A percentile compares a stretch with the other conserved stretches of the same genome.
Evolutionary conservation across 768 basidiomycete species (phyloP).

Genomic region (Auriculariales sp.): DNA sequence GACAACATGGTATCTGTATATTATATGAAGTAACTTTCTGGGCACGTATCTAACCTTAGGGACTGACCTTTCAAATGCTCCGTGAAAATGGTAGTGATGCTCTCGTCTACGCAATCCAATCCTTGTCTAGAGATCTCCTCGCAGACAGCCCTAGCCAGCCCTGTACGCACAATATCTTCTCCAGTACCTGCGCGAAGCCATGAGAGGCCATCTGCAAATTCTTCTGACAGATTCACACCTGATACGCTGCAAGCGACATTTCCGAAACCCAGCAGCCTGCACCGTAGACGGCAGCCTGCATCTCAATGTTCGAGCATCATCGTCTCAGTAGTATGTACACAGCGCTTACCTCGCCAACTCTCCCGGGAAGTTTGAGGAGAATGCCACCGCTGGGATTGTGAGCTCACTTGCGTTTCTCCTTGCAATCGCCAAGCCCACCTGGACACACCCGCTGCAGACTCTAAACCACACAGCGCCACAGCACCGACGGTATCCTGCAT

Average conservation of each 20-base stretch:
- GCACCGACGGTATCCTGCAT: slow-evolving; percentile 77
- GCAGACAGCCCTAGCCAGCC: slow-evolving; percentile 40
- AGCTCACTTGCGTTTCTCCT: not conserved
- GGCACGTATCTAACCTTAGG: too few species aligned
- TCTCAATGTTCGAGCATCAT: too few species aligned
- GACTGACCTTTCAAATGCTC: slow-evolving; percentile 39
- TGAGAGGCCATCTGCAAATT: not conserved
- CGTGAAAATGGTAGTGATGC: too few species aligned
- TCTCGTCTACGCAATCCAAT: too few species aligned
- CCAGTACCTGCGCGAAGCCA: slow-evolving; percentile 39
- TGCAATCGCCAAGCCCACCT: slow-evolving; percentile 7
- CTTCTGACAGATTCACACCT: slow-evolving; percentile 20
- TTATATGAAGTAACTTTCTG: too few species aligned
- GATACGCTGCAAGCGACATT: slow-evolving; percentile 57
- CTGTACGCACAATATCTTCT: slow-evolving; percentile 47
- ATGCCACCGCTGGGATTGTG: slow-evolving; percentile 46
- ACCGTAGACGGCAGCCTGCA: slow-evolving; percentile 54
- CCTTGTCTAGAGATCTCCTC: slow-evolving; percentile 32
- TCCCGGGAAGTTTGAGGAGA: slow-evolving; percentile 59
- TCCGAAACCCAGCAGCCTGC: slow-evolving; percentile 62
- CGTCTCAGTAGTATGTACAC: not conserved
- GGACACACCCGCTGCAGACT: slow-evolving; percentile 15
- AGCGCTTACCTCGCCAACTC: slow-evolving; percentile 61
- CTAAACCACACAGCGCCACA: slow-evolving; percentile 33
- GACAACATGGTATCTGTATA: too few species aligned